These are phyloP conservation scores for Lactarius hengduanensis DNA, from an alignment of 768 basidiomycete species.

Conservation along the genomic window DNA sequence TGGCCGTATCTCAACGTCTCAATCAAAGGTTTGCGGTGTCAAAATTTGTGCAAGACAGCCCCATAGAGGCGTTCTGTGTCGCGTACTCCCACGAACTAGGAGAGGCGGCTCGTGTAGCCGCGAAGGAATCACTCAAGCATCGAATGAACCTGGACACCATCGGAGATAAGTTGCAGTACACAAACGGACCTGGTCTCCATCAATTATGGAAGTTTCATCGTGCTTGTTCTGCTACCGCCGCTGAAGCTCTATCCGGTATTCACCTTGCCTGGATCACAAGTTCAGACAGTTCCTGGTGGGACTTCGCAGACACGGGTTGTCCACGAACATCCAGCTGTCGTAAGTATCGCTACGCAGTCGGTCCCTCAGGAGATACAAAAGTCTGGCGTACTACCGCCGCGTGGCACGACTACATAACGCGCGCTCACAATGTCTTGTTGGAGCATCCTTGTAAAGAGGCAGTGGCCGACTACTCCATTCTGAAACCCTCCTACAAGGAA, in stretches of 20 bases:
- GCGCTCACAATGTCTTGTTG: not conserved
- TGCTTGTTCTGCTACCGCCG: slow-evolving; percentile 7
- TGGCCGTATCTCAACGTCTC: not conserved
- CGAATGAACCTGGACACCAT: slow-evolving; percentile 4
- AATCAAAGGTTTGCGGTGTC: not conserved
- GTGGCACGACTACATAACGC: not conserved
- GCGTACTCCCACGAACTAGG: not conserved
- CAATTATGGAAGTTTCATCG: slow-evolving; percentile 11
- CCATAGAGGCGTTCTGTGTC: not conserved
- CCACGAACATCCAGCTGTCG: rapidly evolving
- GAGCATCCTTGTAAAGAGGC: not conserved
- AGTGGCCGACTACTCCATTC: not conserved
- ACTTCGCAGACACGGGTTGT: no score
- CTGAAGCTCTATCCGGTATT: not conserved
- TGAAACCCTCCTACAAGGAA: not conserved
- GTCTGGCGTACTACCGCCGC: not conserved
- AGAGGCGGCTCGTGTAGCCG: slow-evolving; percentile 1
- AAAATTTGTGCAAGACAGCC: not conserved
- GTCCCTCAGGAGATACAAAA: no score
- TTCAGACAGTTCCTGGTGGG: not conserved
- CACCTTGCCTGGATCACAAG: not conserved
- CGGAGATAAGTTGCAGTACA: not conserved
- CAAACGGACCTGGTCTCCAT: slow-evolving; percentile 11
- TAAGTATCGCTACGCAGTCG: not conserved
- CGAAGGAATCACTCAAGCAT: slow-evolving; percentile 12